Base-by-base conservation (phyloP, 1,139 yeast genomes). In the Ogataea hybrid region DNA sequence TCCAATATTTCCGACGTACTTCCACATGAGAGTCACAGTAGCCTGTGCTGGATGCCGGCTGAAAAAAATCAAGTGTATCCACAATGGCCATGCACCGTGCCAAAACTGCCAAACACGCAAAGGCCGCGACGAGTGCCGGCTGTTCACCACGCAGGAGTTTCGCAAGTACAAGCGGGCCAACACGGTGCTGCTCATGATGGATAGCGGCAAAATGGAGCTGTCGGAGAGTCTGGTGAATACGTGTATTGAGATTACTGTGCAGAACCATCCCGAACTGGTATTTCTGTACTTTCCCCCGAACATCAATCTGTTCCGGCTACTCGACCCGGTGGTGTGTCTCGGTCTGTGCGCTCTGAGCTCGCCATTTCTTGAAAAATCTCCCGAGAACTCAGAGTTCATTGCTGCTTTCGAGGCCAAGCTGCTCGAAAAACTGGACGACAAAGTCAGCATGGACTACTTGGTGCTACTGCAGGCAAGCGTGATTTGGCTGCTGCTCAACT, bases 261-360 rank as follows among this genome's bases (percentile, higher is more conserved):
- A 39, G 29, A 44, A 49, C 23, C 36, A 43, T 34, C 51, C 52
- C 8, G 52, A 49, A 31, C 37, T 49, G 20, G 37, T 49, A 10
- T 47, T 46, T 25, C 25, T 49, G 20, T 33, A 25, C 7, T 43
- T 28, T 18, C 34, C 41, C 8, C 32, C 25, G 5, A 18, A 27
- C 11, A 32, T 43, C 5, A 45, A 47, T n/a, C 41, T 49, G 11
- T 21, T 39, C 5, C 28, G 35, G 8, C 20, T 37, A 6, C 16
- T 44, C 9, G 47, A 44, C 20, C 45, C 48, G 8, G 31, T 41
- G 32, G 47, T 43, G 18, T 17, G 37, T 3, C 39, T 46, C 9
- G 43, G 44, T 4, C 29, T 46, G 4, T 39, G 39, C 25, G 46
- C 42, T 6, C 15, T 46, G 32, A 37, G 44, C 16, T 32, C 44